Base-by-base conservation (phyloP, 2,329 filamentous ascomycete genomes). In the Cladobotryum mycophilum region DNA sequence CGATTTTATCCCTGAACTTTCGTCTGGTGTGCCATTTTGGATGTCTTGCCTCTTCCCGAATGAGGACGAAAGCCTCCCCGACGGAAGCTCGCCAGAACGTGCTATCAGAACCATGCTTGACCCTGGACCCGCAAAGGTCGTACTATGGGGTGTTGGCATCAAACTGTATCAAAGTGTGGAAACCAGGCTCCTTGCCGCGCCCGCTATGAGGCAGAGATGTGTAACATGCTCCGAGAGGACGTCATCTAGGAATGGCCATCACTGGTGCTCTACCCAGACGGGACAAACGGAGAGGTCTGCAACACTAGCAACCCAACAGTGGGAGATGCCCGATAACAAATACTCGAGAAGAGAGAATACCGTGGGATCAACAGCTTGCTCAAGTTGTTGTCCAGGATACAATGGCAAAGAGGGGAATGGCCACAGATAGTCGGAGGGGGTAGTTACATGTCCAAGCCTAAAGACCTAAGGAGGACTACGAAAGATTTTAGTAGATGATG, bases 121-220 rank as follows among this genome's bases (percentile, higher is more conserved):
- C 35, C 59, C 56, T 0, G 45, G 50, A 1, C 18, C 62, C 5
- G 59, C 60, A 1, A 13, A 45, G 1, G 58, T 55, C 4, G 54
- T 65, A 3, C 83, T 83, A 0, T 83, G 78, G 77, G 83, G 78
- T 0, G 73, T 88, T 20, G 84, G 84, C 2, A 76, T 87, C 60
- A n/a, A 87, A 87, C 65, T 87, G 84, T 64, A 86, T 77, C 36
- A 86, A 84, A 63, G 75, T 87, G 34, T 72, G 76, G 45, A 82
- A 85, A 62, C 70, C 88, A 30, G 74, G 76, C 2, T 60, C 66
- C 0, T 65, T 86, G 14, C 66, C 88, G 15, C 66, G 64, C n/a
- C 15, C 69, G 76, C 45, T 84, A 79, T 46, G 80, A 85, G 58
- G 69, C 66, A 3, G 73, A 69, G 8, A 62, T 82, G 14, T 52